Conservation (phyloP, 192 early-diverging fungal species). For the Rhizophagus clarus region DNA sequence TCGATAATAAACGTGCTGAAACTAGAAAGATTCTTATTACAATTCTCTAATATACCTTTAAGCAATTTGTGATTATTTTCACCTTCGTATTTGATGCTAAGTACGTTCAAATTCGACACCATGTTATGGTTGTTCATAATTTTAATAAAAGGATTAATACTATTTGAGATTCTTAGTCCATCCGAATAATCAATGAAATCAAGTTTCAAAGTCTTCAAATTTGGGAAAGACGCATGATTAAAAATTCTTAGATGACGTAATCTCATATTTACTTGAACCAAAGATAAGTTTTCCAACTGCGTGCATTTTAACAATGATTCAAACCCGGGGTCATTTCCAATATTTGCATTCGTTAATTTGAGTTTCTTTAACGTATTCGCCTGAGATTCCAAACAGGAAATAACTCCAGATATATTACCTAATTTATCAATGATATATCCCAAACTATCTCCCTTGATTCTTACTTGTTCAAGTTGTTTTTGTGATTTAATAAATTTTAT, state of each 20-base stretch:
- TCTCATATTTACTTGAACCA: neutral
- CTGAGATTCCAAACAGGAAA: neutral
- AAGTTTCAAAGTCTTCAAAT: neutral
- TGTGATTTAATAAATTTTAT: neutral
- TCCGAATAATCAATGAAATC: neutral
- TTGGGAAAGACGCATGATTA: neutral
- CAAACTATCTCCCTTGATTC: neutral
- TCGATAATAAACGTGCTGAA: neutral
- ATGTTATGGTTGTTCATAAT: neutral
- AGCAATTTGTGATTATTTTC: neutral
- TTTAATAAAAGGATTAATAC: neutral
- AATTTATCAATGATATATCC: neutral
- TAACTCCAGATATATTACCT: neutral
- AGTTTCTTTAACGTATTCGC: neutral
- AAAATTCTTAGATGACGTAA: neutral
- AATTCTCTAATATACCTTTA: neutral
- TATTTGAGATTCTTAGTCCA: neutral
- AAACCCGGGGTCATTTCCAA: neutral
- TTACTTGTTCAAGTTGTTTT: neutral
- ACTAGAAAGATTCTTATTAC: neutral
- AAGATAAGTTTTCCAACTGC: neutral
- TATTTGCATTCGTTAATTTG: neutral
- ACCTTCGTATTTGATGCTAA: neutral
- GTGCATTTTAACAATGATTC: neutral
- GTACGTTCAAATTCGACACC: neutral